Base-by-base conservation (phyloP, 2,329 filamentous ascomycete species). In the Thielaviopsis musarum region DNA sequence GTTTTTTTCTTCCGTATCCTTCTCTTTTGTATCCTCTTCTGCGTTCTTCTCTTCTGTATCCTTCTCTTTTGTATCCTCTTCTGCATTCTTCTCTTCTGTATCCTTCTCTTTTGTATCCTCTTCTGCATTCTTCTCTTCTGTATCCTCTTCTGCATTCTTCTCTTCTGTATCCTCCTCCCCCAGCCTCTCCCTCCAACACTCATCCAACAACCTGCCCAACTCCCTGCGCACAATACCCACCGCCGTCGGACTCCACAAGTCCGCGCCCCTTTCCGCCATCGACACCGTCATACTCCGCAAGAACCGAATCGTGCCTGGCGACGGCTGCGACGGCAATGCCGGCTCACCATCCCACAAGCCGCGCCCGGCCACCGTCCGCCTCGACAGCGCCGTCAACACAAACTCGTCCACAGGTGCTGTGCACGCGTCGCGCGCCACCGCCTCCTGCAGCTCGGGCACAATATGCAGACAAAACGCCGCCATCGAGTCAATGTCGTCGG, bases 261-360 rank as follows among this genome's bases (percentile, higher is more conserved):
- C 91, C 53, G 80, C 74, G 0, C 91, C 91, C 2, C 79, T 74
- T 13, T 77, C 73, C 3, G 78, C 78, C 88, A 96, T 94, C 5
- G 77, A 74, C 54, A 73, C 72, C 4, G 81, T 79, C 28, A 95
- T 67, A 52, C 75, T 75, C 24, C 82, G 80, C 55, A 96, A 67
- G 59, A 94, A 83, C 62, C 78, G 80, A 67, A 95, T 95, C 0
- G 82, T 74, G 21, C 77, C 76, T 0, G 88, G 83, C 0, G 88
- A 91, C 0, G 89, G 89, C 66, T 93, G 88, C 5, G 82, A 77
- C 0, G 91, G 91, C 51, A 95, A 69, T 26, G 81, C 75, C 0
- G 87, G 87, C 45, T 80, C 75, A 0, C 87, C 87, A 67, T 94
- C 89, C 91, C 91, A 96, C 0, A 96, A 74, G 0, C 80, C 76